These are phyloP conservation scores for Pelargonium citronellum DNA, from an alignment of 441 rosid genomes.

Conservation along the genomic window DNA sequence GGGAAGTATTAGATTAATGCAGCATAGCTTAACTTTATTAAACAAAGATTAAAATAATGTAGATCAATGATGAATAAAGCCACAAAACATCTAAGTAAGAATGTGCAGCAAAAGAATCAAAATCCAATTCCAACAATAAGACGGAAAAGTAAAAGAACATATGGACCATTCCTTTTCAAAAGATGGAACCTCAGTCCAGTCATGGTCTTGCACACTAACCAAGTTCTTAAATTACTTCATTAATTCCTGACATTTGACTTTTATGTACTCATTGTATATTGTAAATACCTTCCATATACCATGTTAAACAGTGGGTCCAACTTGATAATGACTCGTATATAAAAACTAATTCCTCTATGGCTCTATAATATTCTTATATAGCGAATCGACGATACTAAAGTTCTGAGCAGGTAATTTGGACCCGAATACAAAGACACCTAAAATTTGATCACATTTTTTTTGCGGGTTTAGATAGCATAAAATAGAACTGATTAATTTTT, in stretches of 20 bases:
- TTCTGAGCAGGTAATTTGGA: too few relatives aligned
- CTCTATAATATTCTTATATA: too few relatives aligned
- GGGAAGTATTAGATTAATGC: not conserved
- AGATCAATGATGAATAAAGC: constrained; percentile 5
- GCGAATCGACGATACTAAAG: too few relatives aligned
- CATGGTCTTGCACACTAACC: not conserved
- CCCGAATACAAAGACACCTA: too few relatives aligned
- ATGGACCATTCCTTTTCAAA: constrained; percentile 6
- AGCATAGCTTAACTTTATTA: not conserved
- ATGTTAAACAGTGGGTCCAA: not conserved
- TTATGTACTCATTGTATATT: not conserved
- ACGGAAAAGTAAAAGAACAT: not conserved
- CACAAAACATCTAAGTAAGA: not conserved
- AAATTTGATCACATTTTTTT: too few relatives aligned
- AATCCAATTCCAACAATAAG: not conserved
- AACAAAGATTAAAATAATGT: not conserved
- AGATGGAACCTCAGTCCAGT: constrained; percentile 5
- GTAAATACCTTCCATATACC: not conserved
- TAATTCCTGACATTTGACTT: not conserved
- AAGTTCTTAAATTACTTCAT: not conserved
- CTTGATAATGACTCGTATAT: too few relatives aligned
- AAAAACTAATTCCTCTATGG: too few relatives aligned
- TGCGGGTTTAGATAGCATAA: too few relatives aligned
- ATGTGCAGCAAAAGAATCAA: constrained; percentile 1
- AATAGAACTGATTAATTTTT: too few relatives aligned